Evolutionary conservation across 1,284 basidiomycete genomes (phyloP).

Genomic region (Papiliotrema nemorosa): DNA sequence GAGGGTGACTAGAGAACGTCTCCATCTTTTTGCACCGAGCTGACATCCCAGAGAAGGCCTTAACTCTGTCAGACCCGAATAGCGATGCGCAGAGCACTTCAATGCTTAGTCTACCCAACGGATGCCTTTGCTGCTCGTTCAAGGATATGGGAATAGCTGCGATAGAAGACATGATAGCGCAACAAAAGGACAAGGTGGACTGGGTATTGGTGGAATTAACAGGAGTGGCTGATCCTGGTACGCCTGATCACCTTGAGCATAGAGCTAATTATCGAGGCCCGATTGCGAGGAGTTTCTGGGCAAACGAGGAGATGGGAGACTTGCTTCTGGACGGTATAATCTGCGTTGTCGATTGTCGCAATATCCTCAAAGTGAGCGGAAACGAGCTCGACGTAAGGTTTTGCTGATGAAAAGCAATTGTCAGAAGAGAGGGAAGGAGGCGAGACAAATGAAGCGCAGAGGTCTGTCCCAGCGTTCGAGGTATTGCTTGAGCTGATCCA

Average conservation of each 20-base stretch:
- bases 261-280: constrained; percentile 46
- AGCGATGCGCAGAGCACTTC: constrained; percentile 42
- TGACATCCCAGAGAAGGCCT: constrained; percentile 26
- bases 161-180: constrained; percentile 68
- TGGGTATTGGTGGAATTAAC: constrained; percentile 91
- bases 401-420: constrained; percentile 63
- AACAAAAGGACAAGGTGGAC: constrained; percentile 71
- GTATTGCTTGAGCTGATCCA: background rate
- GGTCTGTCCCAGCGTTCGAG: constrained; percentile 51
- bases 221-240: constrained; percentile 86
- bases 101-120: constrained; percentile 83
- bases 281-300: constrained; percentile 85
- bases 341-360: constrained; percentile 83
- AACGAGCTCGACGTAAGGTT: background rate
- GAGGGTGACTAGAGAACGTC: constrained; percentile 49
- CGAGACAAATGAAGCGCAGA: constrained; percentile 69
- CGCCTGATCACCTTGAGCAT: constrained; percentile 10
- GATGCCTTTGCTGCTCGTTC: constrained; percentile 90
- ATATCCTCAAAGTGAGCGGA: constrained; percentile 64
- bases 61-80: constrained; percentile 58
- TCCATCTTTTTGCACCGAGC: background rate
- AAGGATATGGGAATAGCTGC: constrained; percentile 86
- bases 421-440: constrained; percentile 66
- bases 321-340: constrained; percentile 81
- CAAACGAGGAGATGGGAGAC: constrained; percentile 80